phyloP scores from a whole-genome alignment of 345 rosid species.

The Lepidium aucheri region DNA sequence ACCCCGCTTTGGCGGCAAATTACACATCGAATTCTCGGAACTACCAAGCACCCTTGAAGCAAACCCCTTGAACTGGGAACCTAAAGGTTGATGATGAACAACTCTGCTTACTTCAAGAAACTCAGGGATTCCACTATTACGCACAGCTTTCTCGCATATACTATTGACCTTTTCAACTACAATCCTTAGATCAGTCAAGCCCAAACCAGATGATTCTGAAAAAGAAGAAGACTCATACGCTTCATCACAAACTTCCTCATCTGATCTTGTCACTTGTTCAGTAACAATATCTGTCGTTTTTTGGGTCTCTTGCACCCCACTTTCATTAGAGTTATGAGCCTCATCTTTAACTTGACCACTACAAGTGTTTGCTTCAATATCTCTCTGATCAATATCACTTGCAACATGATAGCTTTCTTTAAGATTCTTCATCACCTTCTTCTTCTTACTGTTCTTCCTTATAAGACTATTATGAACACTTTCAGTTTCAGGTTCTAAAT shows the following conservation, averaged over 20 bases:
- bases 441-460: slow-evolving; percentile 8
- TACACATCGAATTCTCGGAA: neutral
- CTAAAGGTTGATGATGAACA: slow-evolving; percentile 14
- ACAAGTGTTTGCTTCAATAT: slow-evolving; percentile 1
- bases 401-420: neutral
- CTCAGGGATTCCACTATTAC: neutral
- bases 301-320: neutral
- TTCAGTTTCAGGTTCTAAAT: slow-evolving; percentile 21
- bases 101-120: slow-evolving; percentile 26
- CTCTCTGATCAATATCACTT: neutral
- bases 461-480: slow-evolving; percentile 2
- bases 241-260: slow-evolving; percentile 7
- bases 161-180: slow-evolving; percentile 5
- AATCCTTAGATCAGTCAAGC: slow-evolving; percentile 6
- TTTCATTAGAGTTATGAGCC: neutral
- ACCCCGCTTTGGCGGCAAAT: neutral
- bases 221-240: slow-evolving; percentile 2
- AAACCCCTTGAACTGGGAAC: slow-evolving; percentile 12
- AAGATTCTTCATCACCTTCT: neutral
- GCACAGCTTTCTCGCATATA: neutral
- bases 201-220: neutral
- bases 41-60: slow-evolving; percentile 17
- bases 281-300: neutral
- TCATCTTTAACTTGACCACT: neutral
- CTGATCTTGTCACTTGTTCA: neutral